phyloP scores from a whole-genome alignment of 1,139 yeast genomes.

The Spathaspora sp. region DNA sequence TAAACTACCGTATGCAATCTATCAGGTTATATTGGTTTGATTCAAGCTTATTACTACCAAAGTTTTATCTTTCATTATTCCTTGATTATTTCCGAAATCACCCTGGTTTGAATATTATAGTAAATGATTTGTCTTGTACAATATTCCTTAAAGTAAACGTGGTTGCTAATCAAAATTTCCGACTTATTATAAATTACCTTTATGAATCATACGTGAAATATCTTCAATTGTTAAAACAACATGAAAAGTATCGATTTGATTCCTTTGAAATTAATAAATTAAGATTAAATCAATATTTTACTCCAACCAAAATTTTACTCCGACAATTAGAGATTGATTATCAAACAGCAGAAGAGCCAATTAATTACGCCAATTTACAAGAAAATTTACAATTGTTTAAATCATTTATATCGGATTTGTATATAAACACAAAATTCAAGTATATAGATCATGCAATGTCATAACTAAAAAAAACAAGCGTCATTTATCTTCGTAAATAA shows the following conservation, averaged over 20 bases:
- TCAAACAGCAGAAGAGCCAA: neutral
- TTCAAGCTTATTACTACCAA: slow-evolving; percentile 3
- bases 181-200: slow-evolving; percentile 13
- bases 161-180: slow-evolving; percentile 9
- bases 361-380: slow-evolving; percentile 8
- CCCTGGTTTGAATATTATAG: slow-evolving; percentile 7
- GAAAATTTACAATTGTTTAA: slow-evolving; percentile 13
- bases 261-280: slow-evolving; percentile 12
- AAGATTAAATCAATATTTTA: slow-evolving; percentile 1
- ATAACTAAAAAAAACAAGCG: neutral
- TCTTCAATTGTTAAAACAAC: slow-evolving; percentile 9
- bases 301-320: neutral
- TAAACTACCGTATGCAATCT: slow-evolving; percentile 4
- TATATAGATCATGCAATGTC: slow-evolving; percentile 5
- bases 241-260: slow-evolving; percentile 14
- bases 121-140: slow-evolving; percentile 8
- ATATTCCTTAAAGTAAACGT: slow-evolving; percentile 12
- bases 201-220: slow-evolving; percentile 13
- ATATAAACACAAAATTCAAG: slow-evolving; percentile 12
- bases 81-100: slow-evolving; percentile 11
- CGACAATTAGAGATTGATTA: slow-evolving; percentile 4
- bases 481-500: slow-evolving; percentile 27
- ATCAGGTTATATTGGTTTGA: slow-evolving; percentile 6
- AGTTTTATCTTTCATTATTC: slow-evolving; percentile 7
- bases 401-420: slow-evolving; percentile 10